A percentile compares a stretch with the other conserved stretches of the same genome.
phyloP scores from a whole-genome alignment of 352 stramenopile genomes.

The Pythium biforme region DNA sequence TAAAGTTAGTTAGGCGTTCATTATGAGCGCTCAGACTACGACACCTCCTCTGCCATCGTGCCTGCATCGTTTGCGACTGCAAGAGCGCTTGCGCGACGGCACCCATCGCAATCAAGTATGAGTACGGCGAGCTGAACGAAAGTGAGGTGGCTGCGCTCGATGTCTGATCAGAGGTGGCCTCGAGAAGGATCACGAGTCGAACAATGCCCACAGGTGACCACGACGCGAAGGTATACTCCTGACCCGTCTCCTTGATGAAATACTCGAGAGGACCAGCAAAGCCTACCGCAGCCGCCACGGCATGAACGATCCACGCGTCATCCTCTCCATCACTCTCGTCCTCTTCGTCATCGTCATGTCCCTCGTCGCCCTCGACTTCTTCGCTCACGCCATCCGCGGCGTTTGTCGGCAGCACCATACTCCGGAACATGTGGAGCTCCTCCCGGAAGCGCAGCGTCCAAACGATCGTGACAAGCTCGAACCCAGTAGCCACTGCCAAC shows the following conservation, averaged over 20 bases:
- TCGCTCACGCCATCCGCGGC: conserved; percentile 21
- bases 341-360: conserved; percentile 28
- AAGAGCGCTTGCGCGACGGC: conserved; percentile 18
- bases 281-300: conserved; percentile 29
- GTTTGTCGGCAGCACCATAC: conserved; percentile 31
- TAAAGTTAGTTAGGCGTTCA: too few relatives aligned
- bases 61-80: conserved; percentile 15
- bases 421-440: conserved; percentile 37
- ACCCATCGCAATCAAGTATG: conserved; percentile 44
- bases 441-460: conserved; percentile 60
- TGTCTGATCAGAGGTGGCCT: not conserved
- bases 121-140: conserved; percentile 36
- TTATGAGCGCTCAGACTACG: too few relatives aligned
- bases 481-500: conserved; percentile 30
- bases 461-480: conserved; percentile 41
- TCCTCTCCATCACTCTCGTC: conserved; percentile 5
- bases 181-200: conserved; percentile 25
- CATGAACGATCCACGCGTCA: conserved; percentile 34
- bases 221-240: conserved; percentile 57
- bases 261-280: conserved; percentile 40
- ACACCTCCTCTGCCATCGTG: too few relatives aligned
- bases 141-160: not conserved
- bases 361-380: conserved; percentile 8
- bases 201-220: conserved; percentile 56
- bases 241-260: conserved; percentile 44